Evolutionary conservation across 1,284 basidiomycete species (phyloP), one percentile per base, ranked within the genome.

Genomic region (Ustilago loliicola): DNA sequence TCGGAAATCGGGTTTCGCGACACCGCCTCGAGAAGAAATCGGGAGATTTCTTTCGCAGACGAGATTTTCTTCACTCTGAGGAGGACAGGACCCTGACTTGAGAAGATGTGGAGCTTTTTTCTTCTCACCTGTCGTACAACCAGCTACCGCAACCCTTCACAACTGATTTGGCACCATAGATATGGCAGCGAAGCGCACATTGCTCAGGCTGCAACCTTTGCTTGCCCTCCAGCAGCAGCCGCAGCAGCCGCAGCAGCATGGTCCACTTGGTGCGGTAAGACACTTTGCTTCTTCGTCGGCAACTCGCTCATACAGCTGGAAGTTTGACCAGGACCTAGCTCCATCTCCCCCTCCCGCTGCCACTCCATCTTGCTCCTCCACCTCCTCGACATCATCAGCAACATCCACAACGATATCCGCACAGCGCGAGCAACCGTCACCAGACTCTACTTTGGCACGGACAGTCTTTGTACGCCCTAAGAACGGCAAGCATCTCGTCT

Each of bases 391-490:
- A 27, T 5, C 27, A 21, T 23, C 45, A 7, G 2, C 45, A 9
- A 36, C 48, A 10, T 9, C 8, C 38, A 10, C 38, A 25, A n/a
- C 56, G 6, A 19, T 9, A 32, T 27, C 17, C 6, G 15, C 8
- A 4, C 45, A 52, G 29, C 36, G 23, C 23, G 32, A 36, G 8
- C 53, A 38, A 45, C 19, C 59, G 2, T 10, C 36, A n/a, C 40
- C 57, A 21, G 60, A 77, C 47, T 51, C 63, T 7, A 25, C 40
- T 0, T 58, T 66, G 3, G 32, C 68, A 3, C 40, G 71, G 13
- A 75, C 77, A 36, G 58, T 79, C 52, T 79, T 79, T 56, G 61
- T 79, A 2, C 72, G 77, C 11, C 47, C 76, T 9, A 66, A 63
- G 25, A 38, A 62, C 48, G 72, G 77, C n/a, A 79, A 79, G 48